Evolutionary conservation across 176 grass and related monocot species (phyloP), one percentile per base, ranked within the genome.

Genomic region (Cenchrus fungigraminus): DNA sequence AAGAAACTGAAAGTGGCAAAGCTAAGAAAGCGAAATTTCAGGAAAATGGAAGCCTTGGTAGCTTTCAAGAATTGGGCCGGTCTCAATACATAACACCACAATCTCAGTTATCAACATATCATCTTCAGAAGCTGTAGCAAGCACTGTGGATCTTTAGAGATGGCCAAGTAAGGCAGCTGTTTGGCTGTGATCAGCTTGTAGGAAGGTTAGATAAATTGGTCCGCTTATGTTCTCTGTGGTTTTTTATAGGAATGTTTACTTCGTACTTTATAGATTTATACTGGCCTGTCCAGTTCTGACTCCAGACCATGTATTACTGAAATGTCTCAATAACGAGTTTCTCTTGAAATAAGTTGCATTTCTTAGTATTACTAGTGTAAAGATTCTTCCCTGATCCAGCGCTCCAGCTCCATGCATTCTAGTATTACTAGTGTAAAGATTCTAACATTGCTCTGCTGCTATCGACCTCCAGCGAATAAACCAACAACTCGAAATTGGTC

Each of bases 61-160:
- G 97, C 97, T 31, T 98, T 98, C 85, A 98, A 95, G 84, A 95
- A 98, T 79, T 98, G 97, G 97, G 93, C 91, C 76, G 93, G 97
- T 65, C 88, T 98, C 74, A 98, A 66, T 91, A 82, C 93, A 79
- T 98, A 74, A 90, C 17, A 74, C 55, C 19, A 10, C 51, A 57
- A 5, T 6, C 28, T 60, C 47, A 42, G 51, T 71, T 78, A 37
- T 85, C 65, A 50, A 58, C 52, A 6, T 77, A 56, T 78, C 59
- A 73, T 86, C 19, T 83, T 73, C 77, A 61, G 42, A 72, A 83
- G 40, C 47, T 77, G 16, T 82, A 77, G 65, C 67, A 71, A 57
- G 25, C 46, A 28, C 50, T 56, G 49, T 3, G 32, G 44, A 83
- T 63, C 43, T 72, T 79, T 61, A 78, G 79, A 78, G 55, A 50